These are phyloP conservation scores for Kurtzmaniella quercitrusa DNA, from an alignment of 1,139 yeast species.

Conservation along the genomic window DNA sequence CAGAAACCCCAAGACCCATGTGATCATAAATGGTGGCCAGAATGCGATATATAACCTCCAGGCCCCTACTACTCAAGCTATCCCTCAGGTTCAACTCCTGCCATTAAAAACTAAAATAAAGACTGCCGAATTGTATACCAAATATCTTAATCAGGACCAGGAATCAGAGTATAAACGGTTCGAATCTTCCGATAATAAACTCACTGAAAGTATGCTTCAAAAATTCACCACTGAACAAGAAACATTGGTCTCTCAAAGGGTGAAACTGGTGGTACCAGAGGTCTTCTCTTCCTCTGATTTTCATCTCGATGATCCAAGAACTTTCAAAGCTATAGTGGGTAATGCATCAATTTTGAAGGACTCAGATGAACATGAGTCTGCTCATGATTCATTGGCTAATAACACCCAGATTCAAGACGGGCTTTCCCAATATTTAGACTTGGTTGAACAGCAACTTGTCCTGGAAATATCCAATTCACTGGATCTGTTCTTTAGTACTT, in stretches of 20 bases:
- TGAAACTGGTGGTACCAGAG: slow-evolving; percentile 48
- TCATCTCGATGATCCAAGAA: slow-evolving; percentile 82
- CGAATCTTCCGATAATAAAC: slow-evolving; percentile 43
- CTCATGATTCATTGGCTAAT: slow-evolving; percentile 17
- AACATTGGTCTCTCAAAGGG: slow-evolving; percentile 14
- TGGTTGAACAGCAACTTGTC: slow-evolving; percentile 76
- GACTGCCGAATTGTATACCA: slow-evolving; percentile 39
- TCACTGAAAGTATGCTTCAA: slow-evolving; percentile 48
- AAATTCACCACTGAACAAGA: slow-evolving; percentile 30
- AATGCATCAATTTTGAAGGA: slow-evolving; percentile 31
- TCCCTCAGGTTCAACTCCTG: slow-evolving; percentile 75
- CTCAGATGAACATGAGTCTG: slow-evolving; percentile 11
- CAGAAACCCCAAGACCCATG: slow-evolving; percentile 28
- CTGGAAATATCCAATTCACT: slow-evolving; percentile 83
- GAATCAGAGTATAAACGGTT: slow-evolving; percentile 53
- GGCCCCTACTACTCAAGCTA: slow-evolving; percentile 76
- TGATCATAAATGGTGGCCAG: slow-evolving; percentile 39
- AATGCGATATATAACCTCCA: slow-evolving; percentile 43
- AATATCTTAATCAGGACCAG: slow-evolving; percentile 40
- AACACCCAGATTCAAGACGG: slow-evolving; percentile 71
- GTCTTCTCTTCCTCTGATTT: slow-evolving; percentile 68
- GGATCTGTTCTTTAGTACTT: slow-evolving; percentile 75
- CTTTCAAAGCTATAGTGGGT: slow-evolving; percentile 70
- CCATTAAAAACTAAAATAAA: slow-evolving; percentile 50
- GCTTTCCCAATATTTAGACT: slow-evolving; percentile 76